Conservation (phyloP, 108 stramenopile genomes). For the Nitzschia sp. region DNA sequence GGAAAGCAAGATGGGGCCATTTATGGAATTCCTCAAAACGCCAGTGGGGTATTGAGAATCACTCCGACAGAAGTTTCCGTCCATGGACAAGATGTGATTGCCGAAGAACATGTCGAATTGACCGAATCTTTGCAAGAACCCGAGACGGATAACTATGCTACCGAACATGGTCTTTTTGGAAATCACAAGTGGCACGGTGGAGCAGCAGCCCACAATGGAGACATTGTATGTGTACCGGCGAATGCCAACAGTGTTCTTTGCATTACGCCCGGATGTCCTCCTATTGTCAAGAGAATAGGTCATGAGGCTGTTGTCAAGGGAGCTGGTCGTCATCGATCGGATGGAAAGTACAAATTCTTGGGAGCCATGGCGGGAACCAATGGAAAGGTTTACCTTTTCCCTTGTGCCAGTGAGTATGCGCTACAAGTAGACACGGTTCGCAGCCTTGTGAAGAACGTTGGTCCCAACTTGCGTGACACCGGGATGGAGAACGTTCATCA, state of each 20-base stretch:
- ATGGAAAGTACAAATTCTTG: constrained; percentile 88
- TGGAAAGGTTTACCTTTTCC: constrained; percentile 79
- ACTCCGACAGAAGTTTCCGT: constrained; percentile 49
- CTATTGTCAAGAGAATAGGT: constrained; percentile 27
- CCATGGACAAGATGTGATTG: constrained; percentile 43
- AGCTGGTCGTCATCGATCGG: constrained; percentile 76
- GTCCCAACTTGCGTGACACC: constrained; percentile 64
- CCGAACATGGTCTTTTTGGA: constrained; percentile 15
- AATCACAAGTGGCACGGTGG: constrained; percentile 89
- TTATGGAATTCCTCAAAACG: constrained; percentile 84
- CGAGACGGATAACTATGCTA: constrained; percentile 31
- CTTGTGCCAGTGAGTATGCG: constrained; percentile 73
- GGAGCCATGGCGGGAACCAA: constrained; percentile 74
- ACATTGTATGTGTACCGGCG: constrained; percentile 73
- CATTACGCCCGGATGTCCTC: constrained; percentile 43
- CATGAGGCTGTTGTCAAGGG: constrained; percentile 19
- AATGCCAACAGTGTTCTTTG: constrained; percentile 79
- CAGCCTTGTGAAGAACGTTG: constrained; percentile 41
- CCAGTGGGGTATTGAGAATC: constrained; percentile 67
- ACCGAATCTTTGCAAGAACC: neutral
- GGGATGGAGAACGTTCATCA: constrained; percentile 63
- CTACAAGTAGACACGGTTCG: constrained; percentile 60
- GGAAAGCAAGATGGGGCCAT: constrained; percentile 75
- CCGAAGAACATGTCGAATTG: neutral
- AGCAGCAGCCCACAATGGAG: constrained; percentile 57